phyloP scores from a whole-genome alignment of 148 eudicot genomes.

The Rhododendron ferrugineum region DNA sequence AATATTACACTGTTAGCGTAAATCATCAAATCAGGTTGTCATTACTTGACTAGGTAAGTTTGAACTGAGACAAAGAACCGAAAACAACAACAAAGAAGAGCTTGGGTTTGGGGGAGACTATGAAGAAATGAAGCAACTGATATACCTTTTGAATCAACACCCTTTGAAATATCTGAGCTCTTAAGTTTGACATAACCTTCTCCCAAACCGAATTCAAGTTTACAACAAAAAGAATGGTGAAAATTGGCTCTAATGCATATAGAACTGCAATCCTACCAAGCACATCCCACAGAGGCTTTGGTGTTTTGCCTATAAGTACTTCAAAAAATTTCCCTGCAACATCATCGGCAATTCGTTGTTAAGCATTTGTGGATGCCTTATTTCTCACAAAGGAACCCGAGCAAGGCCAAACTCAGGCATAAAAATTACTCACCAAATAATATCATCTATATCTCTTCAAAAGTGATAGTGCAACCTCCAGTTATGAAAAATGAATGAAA shows the following conservation, averaged over 20 bases:
- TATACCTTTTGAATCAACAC: conserved; percentile 87
- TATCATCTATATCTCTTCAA: not conserved
- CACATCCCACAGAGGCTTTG: conserved; percentile 72
- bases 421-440: not conserved
- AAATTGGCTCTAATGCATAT: conserved; percentile 83
- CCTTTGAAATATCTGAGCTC: conserved; percentile 89
- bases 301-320: conserved; percentile 65
- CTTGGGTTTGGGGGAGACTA: not conserved
- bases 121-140: not conserved
- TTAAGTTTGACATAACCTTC: conserved; percentile 92
- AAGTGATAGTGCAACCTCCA: not conserved
- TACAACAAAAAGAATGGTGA: conserved; percentile 68
- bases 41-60: not conserved
- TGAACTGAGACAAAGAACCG: not conserved
- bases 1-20: not conserved
- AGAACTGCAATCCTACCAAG: conserved; percentile 62
- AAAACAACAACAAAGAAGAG: not conserved
- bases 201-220: conserved; percentile 92
- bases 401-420: not conserved
- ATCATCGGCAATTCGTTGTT: conserved; percentile 8
- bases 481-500: not conserved
- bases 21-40: not conserved
- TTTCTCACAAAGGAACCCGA: not conserved
- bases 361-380: not conserved
- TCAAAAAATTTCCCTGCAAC: conserved; percentile 84